Percentiles rank a stretch among this genome's conserved stretches.
Evolutionary conservation across 2,329 filamentous ascomycete genomes (phyloP).

Genomic region (Cryoendolithus antarcticus): DNA sequence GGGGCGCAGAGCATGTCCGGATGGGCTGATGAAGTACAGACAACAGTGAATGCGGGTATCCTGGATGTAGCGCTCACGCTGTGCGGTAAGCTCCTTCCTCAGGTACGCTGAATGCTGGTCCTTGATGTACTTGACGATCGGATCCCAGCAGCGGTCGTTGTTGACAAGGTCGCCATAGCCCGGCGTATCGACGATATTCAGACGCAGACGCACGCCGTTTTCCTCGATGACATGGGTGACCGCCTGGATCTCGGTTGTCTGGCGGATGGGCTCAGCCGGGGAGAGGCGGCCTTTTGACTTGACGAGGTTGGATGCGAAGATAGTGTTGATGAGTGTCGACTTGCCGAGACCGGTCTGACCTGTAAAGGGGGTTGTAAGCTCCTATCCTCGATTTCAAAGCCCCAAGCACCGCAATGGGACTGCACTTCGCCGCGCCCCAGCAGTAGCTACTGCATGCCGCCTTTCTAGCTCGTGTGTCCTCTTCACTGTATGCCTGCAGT

Average conservation of each 20-base stretch:
- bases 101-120: conserved; percentile 99
- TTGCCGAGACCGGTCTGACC: conserved; percentile 98
- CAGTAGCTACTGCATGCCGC: neutral
- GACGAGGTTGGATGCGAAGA: conserved; percentile 98
- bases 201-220: conserved; percentile 89
- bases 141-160: conserved; percentile 99
- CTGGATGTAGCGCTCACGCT: conserved; percentile 98
- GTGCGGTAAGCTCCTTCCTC: conserved; percentile 96
- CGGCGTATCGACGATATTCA: conserved; percentile 98
- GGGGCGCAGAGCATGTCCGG: conserved; percentile 94
- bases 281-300: conserved; percentile 93
- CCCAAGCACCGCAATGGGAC: too few species aligned
- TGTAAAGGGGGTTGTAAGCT: conserved; percentile 27
- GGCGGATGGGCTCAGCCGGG: conserved; percentile 85
- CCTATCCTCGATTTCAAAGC: neutral
- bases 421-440: neutral
- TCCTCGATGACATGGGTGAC: conserved; percentile 99
- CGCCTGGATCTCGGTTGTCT: conserved; percentile 94
- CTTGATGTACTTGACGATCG: conserved; percentile 99
- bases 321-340: conserved; percentile 98
- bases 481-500: neutral
- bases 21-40: conserved; percentile 98
- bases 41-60: conserved; percentile 99
- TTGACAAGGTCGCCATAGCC: conserved; percentile 98
- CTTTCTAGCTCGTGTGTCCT: neutral